These are phyloP conservation scores for Rhodotorula taiwanensis DNA, from an alignment of 768 basidiomycete genomes.

Conservation along the genomic window DNA sequence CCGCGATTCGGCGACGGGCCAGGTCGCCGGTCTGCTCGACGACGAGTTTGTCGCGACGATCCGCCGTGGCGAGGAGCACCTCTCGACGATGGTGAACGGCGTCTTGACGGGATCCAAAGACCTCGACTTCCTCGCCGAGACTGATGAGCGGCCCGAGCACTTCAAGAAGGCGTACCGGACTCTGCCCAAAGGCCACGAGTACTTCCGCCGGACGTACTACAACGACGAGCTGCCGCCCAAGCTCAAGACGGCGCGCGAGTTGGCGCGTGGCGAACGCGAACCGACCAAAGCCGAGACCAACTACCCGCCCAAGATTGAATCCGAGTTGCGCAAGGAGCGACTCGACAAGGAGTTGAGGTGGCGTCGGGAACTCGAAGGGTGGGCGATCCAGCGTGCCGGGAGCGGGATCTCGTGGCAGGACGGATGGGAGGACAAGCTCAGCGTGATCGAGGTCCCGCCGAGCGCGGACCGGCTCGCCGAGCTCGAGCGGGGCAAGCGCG, in stretches of 20 bases:
- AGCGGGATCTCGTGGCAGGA: slow-evolving; percentile 68
- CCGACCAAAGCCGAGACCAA: slow-evolving; percentile 74
- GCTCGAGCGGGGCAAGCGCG: background rate
- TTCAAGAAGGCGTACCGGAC: slow-evolving; percentile 32
- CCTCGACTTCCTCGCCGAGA: slow-evolving; percentile 33
- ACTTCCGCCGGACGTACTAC: slow-evolving; percentile 62
- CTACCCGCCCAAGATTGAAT: slow-evolving; percentile 76
- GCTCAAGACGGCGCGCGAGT: slow-evolving; percentile 64
- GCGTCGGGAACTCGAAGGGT: slow-evolving; percentile 71
- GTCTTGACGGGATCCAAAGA: slow-evolving; percentile 31
- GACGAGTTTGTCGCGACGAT: slow-evolving; percentile 54
- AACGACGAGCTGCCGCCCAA: slow-evolving; percentile 63
- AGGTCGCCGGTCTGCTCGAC: slow-evolving; percentile 50
- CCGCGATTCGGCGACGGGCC: slow-evolving; percentile 47
- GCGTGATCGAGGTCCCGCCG: slow-evolving; percentile 51
- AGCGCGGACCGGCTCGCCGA: slow-evolving; percentile 3
- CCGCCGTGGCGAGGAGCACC: slow-evolving; percentile 23
- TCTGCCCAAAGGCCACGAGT: slow-evolving; percentile 45
- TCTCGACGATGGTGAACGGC: slow-evolving; percentile 13
- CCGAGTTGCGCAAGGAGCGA: slow-evolving; percentile 78
- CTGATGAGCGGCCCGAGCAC: slow-evolving; percentile 27
- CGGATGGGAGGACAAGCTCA: slow-evolving; percentile 54
- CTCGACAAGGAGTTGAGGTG: slow-evolving; percentile 82
- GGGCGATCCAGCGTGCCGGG: slow-evolving; percentile 65
- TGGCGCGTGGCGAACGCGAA: slow-evolving; percentile 63